Evolutionary conservation across 768 basidiomycete species (phyloP), one percentile per base, ranked within the genome.

Genomic region (Cantharellus anzutake): DNA sequence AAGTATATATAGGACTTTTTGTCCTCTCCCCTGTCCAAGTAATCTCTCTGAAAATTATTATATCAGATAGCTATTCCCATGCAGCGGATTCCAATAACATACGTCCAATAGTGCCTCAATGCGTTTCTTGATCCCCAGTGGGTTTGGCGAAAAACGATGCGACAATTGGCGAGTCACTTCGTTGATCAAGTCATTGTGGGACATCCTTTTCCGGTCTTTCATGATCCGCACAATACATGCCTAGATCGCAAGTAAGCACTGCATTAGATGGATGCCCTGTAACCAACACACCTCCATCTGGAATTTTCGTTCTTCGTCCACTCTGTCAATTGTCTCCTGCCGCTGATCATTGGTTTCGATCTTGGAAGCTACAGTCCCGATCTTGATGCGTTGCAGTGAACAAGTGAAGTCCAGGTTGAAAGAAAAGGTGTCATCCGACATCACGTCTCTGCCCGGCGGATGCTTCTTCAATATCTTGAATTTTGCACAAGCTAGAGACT

Each of bases 201-300:
- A 72, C 81, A 98, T 83, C 59, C 79, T 78, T 68, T 97, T 97
- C 59, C 92, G 75, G 68, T 90, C 84, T 72, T 98, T 98, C 94
- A 99, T 98, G 38, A 97, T 82, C 40, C 96, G 83, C 35, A 99
- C 96, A 63, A 98, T 85, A 67, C 90, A 97, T 1, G 96, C 96
- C 93, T 99, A 63, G 2, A 3, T 55, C 11, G 14, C 11, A n/a
- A 29, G 56, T 41, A 5, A 41, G 4, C 16, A 5, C 41, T 35
- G 16, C 14, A 20, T 5, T 3, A 37, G 59, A 20, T 2, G 1
- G 3, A 5, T n/a, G 3, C 11, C 5, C 5, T 55, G 11, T 11
- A 41, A 41, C 35, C 44, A 4, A 71, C 79, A 58, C 62, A 90
- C 94, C 74, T 98, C 94, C 51, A 82, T 86, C 70, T 93, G 83